Conservation (phyloP, 2,329 filamentous ascomycete genomes). For the Colletotrichum cordylinicola region DNA sequence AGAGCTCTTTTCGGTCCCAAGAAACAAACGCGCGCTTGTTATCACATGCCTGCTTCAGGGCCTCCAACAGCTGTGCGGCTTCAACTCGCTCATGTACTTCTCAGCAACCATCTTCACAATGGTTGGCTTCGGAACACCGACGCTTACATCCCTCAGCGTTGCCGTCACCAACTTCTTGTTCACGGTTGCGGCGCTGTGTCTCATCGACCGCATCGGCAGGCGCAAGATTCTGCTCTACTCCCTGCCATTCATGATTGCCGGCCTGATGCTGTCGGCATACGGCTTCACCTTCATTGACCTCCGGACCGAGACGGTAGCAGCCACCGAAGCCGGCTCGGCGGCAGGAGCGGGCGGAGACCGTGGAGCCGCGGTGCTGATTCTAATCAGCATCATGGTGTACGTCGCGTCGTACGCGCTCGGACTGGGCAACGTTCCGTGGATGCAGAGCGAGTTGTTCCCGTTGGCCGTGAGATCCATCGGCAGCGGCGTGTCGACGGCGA, state of each 20-base stretch:
- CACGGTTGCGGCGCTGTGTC: constrained; percentile 74
- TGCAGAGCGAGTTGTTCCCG: constrained; percentile 92
- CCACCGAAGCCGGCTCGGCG: constrained; percentile 24
- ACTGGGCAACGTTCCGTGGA: constrained; percentile 93
- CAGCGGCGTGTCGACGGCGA: constrained; percentile 76
- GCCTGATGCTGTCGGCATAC: constrained; percentile 72
- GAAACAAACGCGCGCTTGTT: constrained; percentile 75
- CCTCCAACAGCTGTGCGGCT: constrained; percentile 87
- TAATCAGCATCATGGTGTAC: constrained; percentile 80
- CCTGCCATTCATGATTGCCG: constrained; percentile 81
- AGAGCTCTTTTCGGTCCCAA: constrained; percentile 61
- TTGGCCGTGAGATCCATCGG: constrained; percentile 75
- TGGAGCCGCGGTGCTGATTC: constrained; percentile 61
- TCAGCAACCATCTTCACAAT: constrained; percentile 82
- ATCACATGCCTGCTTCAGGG: constrained; percentile 90
- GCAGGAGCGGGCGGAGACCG: constrained; percentile 22
- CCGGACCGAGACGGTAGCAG: constrained; percentile 27
- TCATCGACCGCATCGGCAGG: constrained; percentile 82
- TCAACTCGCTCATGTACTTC: constrained; percentile 94
- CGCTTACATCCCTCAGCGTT: constrained; percentile 79
- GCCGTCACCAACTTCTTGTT: constrained; percentile 85
- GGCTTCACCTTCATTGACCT: constrained; percentile 73
- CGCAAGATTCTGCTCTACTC: constrained; percentile 82
- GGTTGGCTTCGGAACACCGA: constrained; percentile 79
- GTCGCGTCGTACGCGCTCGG: constrained; percentile 87